phyloP scores from a whole-genome alignment of 2,329 filamentous ascomycete species.

The Teratosphaeria nubilosa region DNA sequence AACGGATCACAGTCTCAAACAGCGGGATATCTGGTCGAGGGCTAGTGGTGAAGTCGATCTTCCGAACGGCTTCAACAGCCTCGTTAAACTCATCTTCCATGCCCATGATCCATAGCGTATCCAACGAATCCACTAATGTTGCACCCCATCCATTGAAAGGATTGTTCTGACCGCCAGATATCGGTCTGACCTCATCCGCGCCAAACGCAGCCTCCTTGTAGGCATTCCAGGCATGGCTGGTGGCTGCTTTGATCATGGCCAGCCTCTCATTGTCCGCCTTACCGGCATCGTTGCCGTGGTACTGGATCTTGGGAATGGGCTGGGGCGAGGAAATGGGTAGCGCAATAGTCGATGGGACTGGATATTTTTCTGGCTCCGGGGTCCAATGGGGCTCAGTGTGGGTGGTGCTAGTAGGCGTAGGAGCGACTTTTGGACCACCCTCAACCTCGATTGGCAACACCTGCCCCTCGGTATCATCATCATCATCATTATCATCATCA shows the following conservation, averaged over 20 bases:
- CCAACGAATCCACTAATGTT: conserved; percentile 70
- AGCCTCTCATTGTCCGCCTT: conserved; percentile 51
- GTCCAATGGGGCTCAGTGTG: conserved; percentile 50
- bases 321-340: conserved; percentile 64
- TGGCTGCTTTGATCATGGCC: conserved; percentile 59
- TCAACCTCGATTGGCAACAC: conserved; percentile 1
- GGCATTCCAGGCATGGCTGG: conserved; percentile 69
- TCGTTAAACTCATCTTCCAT: conserved; percentile 70
- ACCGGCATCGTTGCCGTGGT: conserved; percentile 51
- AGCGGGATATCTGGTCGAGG: conserved; percentile 63
- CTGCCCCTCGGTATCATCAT: neutral
- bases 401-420: neutral
- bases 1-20: conserved; percentile 87
- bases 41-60: conserved; percentile 76
- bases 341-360: conserved; percentile 63
- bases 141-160: conserved; percentile 90
- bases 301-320: conserved; percentile 66
- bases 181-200: conserved; percentile 75
- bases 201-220: conserved; percentile 74
- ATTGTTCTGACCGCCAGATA: conserved; percentile 57
- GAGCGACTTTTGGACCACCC: conserved; percentile 3
- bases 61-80: conserved; percentile 56
- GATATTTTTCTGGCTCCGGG: conserved; percentile 58
- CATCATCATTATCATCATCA: neutral
- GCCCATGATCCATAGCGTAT: conserved; percentile 82